These are phyloP conservation scores for Spathaspora jeffriesii DNA, from an alignment of 1,139 yeast species.

Conservation along the genomic window DNA sequence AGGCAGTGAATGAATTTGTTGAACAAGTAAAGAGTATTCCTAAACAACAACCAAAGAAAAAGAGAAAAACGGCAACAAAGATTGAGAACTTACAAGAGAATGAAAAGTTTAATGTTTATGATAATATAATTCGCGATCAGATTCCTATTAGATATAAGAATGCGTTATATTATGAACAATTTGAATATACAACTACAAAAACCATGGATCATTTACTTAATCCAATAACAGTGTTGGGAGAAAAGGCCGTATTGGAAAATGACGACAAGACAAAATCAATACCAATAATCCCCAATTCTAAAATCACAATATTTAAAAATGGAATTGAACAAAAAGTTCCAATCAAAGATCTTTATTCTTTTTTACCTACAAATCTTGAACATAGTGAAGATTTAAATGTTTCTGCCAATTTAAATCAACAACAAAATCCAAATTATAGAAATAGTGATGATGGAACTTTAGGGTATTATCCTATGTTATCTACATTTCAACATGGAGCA, in stretches of 20 bases:
- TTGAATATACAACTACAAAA: conserved; percentile 78
- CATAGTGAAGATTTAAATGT: conserved; percentile 23
- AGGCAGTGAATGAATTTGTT: conserved; percentile 23
- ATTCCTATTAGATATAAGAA: conserved; percentile 85
- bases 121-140: conserved; percentile 69
- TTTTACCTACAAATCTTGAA: conserved; percentile 56
- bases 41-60: conserved; percentile 10
- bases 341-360: conserved; percentile 70
- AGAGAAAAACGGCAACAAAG: conserved; percentile 18
- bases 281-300: conserved; percentile 56
- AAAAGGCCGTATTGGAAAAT: conserved; percentile 48
- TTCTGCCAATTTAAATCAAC: conserved; percentile 40
- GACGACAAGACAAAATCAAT: conserved; percentile 25
- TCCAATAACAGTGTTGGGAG: conserved; percentile 74
- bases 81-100: conserved; percentile 18
- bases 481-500: conserved; percentile 79
- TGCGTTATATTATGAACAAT: conserved; percentile 80
- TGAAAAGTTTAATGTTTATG: conserved; percentile 21
- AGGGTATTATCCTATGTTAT: conserved; percentile 91
- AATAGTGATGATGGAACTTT: conserved; percentile 76
- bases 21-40: conserved; percentile 9
- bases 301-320: conserved; percentile 70
- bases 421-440: conserved; percentile 48
- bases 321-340: conserved; percentile 69
- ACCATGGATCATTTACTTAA: conserved; percentile 74